Base-by-base conservation (phyloP, 2,329 filamentous ascomycete species). In the Zasmidium citrigriseum region DNA sequence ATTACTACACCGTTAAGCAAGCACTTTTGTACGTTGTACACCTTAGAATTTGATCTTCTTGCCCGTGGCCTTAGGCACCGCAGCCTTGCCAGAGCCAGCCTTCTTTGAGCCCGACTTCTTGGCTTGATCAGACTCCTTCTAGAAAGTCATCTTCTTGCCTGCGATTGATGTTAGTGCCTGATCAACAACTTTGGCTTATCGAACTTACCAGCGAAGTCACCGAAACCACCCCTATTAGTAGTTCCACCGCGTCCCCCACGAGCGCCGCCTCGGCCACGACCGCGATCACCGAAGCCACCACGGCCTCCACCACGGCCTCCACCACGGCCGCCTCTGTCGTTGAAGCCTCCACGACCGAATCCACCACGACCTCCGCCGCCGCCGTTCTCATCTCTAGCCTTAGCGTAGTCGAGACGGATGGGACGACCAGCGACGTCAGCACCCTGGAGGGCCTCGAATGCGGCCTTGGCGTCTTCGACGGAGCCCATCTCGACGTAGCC, bases 401-500 rank as follows among this genome's bases (percentile, higher is more conserved):
- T 80, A 65, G 89, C 89, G 76, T 83, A 97, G 83, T 96, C 93
- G 54, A 96, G 86, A 68, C 93, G 90, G 67, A 96, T 82, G 54
- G 84, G 76, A 68, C 93, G 91, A 57, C 89, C 86, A 64, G 81
- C 83, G 68, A 95, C 83, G 59, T 90, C 86, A 56, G 81, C 80
- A 64, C 91, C 91, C 68, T 90, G 87, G 74, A 90, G 83, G 57
- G 82, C 79, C 68, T 88, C 82, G 68, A 91, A 86, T 22, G 87
- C 93, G 68, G 81, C 78, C 78, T 89, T 90, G 70, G 93, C 91
- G 70, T 96, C 92, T 24, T 96, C 91, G 62, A 95, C 76, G 18
- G 89, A 89, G 68, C 80, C 79, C 82, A 93, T 96, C 72, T 88
- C 88, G 64, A 96, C 88, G 74, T 97, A 97, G 55, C 91, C 93